Conservation (phyloP, 2,329 filamentous ascomycete genomes). For the Apiospora kogelbergensis region DNA sequence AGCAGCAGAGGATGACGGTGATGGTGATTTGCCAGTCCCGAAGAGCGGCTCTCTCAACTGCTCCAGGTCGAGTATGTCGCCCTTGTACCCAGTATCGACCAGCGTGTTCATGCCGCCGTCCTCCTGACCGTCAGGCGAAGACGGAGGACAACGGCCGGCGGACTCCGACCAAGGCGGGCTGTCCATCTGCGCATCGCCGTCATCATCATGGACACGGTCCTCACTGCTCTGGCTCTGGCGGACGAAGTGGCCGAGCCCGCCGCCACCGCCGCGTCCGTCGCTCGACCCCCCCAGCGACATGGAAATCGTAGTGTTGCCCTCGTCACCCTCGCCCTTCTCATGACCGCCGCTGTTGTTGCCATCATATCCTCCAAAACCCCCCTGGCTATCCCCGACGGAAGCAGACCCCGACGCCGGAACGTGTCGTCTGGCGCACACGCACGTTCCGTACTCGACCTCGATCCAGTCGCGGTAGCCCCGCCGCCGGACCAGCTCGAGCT, state of each 20-base stretch:
- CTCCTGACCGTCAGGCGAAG: too few relatives aligned
- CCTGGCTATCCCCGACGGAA: too few relatives aligned
- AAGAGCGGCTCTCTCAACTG: background rate
- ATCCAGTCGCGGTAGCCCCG: background rate
- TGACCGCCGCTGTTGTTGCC: too few relatives aligned
- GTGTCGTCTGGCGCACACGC: too few relatives aligned
- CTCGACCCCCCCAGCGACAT: background rate
- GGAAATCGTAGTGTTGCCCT: background rate
- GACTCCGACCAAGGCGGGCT: background rate
- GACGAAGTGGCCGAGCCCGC: too few relatives aligned
- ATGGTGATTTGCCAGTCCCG: background rate
- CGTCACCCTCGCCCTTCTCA: background rate
- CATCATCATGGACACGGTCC: too few relatives aligned
- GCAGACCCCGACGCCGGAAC: too few relatives aligned
- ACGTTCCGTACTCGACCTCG: background rate
- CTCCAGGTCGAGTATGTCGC: background rate
- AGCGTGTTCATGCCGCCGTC: too few relatives aligned
- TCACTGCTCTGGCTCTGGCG: too few relatives aligned
- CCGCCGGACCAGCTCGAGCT: background rate
- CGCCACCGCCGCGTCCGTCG: background rate
- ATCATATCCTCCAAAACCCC: too few relatives aligned
- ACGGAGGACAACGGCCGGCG: background rate
- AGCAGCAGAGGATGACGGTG: background rate
- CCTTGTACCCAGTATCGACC: background rate
- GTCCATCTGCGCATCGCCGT: background rate